Evolutionary conservation across 305 asterid genomes (phyloP).

Genomic region (Andrographis paniculata): DNA sequence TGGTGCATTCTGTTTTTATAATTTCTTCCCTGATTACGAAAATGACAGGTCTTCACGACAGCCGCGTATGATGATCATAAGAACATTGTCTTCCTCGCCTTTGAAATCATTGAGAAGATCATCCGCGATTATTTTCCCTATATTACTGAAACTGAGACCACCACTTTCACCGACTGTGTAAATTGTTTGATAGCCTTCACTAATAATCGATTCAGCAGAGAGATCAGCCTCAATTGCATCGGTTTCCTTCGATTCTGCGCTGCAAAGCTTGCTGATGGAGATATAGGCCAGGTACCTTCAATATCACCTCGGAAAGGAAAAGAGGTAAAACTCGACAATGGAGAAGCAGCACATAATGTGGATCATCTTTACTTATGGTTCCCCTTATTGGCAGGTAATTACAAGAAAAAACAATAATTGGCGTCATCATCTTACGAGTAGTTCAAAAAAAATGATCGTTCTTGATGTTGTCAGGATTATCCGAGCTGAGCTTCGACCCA

Average conservation of each 20-base stretch:
- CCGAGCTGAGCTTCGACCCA: conserved; percentile 97
- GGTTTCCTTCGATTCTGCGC: conserved; percentile 95
- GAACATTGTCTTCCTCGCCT: conserved; percentile 89
- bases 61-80: conserved; percentile 98
- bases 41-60: conserved; percentile 85
- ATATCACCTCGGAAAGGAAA: conserved; percentile 65
- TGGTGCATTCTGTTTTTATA: neutral
- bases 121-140: conserved; percentile 96
- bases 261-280: conserved; percentile 96
- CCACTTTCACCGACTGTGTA: conserved; percentile 97
- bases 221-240: conserved; percentile 94
- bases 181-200: conserved; percentile 95
- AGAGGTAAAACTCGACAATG: conserved; percentile 53
- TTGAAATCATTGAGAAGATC: conserved; percentile 92
- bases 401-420: too few species aligned
- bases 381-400: conserved; percentile 99
- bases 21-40: neutral
- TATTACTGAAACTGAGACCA: conserved; percentile 95
- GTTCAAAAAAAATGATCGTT: conserved; percentile 9
- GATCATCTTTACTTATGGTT: conserved; percentile 97
- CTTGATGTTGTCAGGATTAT: conserved; percentile 48
- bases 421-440: too few species aligned
- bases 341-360: conserved; percentile 61
- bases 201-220: conserved; percentile 83
- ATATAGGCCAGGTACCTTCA: conserved; percentile 56